Evolutionary conservation across 805 yeast genomes (phyloP).

Genomic region (Suhomyces canberraensis): DNA sequence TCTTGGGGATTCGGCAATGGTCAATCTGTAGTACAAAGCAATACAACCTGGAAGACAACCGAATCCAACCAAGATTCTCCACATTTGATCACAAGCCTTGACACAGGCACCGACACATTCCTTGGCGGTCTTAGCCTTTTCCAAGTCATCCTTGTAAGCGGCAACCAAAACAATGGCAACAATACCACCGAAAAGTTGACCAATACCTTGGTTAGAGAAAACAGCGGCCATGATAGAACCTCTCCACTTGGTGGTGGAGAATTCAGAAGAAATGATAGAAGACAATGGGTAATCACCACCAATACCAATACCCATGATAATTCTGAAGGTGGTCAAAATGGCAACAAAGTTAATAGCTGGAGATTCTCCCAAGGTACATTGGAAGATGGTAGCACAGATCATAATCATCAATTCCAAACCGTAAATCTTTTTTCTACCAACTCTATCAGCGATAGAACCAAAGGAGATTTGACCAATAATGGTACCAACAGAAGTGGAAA

Average conservation of each 20-base stretch:
- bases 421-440: conserved; percentile 85
- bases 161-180: conserved; percentile 75
- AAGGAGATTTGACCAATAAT: conserved; percentile 87
- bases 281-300: conserved; percentile 97
- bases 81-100: conserved; percentile 85
- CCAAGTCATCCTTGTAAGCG: conserved; percentile 65
- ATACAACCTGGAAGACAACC: conserved; percentile 86
- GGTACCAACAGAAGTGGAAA: conserved; percentile 90
- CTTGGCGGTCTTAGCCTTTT: conserved; percentile 47
- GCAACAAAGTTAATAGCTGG: conserved; percentile 74
- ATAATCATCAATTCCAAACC: conserved; percentile 84
- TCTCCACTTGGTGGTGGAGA: conserved; percentile 93
- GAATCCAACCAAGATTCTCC: conserved; percentile 88
- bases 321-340: conserved; percentile 72
- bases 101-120: conserved; percentile 67
- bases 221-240: conserved; percentile 98
- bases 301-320: conserved; percentile 91
- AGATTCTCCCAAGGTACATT: conserved; percentile 69
- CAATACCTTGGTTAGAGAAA: conserved; percentile 96
- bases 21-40: conserved; percentile 87
- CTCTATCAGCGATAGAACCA: conserved; percentile 75
- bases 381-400: conserved; percentile 75
- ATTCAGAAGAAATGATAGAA: conserved; percentile 89
- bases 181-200: conserved; percentile 85
- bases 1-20: conserved; percentile 94